Evolutionary conservation across 2,329 filamentous ascomycete genomes (phyloP), one percentile per base, ranked within the genome.

Genomic region (Cryphonectria radicalis): DNA sequence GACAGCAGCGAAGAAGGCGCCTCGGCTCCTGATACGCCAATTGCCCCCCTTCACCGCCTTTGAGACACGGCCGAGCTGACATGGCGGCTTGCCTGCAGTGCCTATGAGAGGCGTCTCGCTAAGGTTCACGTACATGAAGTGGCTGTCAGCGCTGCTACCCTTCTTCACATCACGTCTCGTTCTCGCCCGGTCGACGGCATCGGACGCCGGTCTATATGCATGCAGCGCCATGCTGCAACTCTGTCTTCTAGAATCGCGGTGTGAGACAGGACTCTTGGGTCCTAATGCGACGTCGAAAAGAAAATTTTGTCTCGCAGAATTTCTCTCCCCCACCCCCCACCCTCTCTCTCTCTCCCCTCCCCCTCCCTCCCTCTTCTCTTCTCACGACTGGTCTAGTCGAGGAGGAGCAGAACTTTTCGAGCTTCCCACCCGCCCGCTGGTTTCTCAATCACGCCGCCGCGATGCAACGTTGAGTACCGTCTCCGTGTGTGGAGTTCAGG

Each of bases 21-120:
- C 43, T 62, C 42, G 67, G 28, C 42, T 37, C 35, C 28, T 68
- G 67, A 68, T 68, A 68, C 67, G 57, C 57, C 59, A 68, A 68
- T 68, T 55, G 43, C 19, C 4, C 22, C 14, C 28, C 22, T 42
- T 68, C 67, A 68, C 67, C 67, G 67, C 67, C 63, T 37, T 37
- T 50, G 42, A 65, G 42, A 65, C 42, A n/a, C 63, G 43, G 42
- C 42, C 25, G 43, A n/a, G 63, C 40, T 65, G 63, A 65, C 63
- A 65, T 25, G 32, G 40, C 25, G 63, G 63, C 63, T 25, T 65
- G 50, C 42, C 19, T 65, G 25, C 43, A 2, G 14, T 65, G 50
- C 42, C 19, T 40, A 62, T 40, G 17, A 40, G 59, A 62, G 17
- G 59, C 32, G 35, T 19, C 59, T 62, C 59, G 32, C 59, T 62